Conservation (phyloP, 75 land plant genomes). For the Pinus albicaulis region DNA sequence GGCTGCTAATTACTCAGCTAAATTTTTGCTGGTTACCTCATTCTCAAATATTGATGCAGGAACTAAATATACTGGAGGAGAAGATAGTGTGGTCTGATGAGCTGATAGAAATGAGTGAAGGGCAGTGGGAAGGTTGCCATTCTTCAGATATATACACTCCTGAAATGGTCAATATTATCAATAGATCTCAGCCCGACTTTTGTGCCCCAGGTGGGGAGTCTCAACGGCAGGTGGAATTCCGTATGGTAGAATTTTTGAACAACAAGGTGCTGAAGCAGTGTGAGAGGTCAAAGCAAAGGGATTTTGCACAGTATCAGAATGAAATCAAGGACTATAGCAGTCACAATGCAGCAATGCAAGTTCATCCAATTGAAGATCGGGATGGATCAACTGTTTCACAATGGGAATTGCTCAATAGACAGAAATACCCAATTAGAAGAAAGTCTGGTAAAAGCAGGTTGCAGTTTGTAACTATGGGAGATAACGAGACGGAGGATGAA, state of each 20-base stretch:
- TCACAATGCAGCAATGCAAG: slow-evolving; percentile 27
- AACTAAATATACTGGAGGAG: slow-evolving; percentile 58
- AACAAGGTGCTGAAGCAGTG: slow-evolving; percentile 43
- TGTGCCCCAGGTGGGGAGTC: slow-evolving; percentile 86
- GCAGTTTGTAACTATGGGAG: slow-evolving; percentile 54
- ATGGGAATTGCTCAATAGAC: slow-evolving; percentile 51
- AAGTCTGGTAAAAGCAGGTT: slow-evolving; percentile 76
- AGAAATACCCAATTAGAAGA: slow-evolving; percentile 30
- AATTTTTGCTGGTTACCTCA: neutral
- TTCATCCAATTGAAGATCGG: slow-evolving; percentile 41
- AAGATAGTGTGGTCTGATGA: slow-evolving; percentile 64
- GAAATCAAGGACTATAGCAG: slow-evolving; percentile 32
- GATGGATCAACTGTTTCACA: slow-evolving; percentile 35
- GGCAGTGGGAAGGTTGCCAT: slow-evolving; percentile 86
- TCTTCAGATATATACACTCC: slow-evolving; percentile 68
- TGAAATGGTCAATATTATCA: slow-evolving; percentile 52
- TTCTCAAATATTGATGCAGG: slow-evolving; percentile 32
- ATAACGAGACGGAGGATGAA: slow-evolving; percentile 52
- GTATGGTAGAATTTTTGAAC: slow-evolving; percentile 79
- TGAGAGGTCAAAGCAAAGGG: slow-evolving; percentile 22
- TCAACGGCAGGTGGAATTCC: slow-evolving; percentile 75
- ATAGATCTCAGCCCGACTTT: slow-evolving; percentile 74
- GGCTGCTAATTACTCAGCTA: neutral
- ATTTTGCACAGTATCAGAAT: slow-evolving; percentile 26
- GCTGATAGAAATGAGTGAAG: slow-evolving; percentile 63